Conservation (phyloP, 164 flowering plant genomes). For the Liquidambar formosana region DNA sequence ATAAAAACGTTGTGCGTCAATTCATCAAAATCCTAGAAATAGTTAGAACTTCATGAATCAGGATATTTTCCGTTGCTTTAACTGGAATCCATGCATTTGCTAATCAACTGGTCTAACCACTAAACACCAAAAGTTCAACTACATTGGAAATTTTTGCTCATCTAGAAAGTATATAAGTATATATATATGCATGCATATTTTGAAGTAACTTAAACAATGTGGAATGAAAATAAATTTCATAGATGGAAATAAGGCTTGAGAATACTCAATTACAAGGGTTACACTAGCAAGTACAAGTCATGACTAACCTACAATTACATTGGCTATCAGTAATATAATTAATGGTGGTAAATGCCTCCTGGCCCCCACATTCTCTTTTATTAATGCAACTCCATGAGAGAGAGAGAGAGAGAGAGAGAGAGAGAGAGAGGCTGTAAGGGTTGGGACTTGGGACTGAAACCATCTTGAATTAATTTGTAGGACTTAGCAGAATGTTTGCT, state of each 20-base stretch:
- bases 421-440: conserved; percentile 1
- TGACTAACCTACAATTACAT: conserved; percentile 9
- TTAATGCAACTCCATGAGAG: background rate
- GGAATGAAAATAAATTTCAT: background rate
- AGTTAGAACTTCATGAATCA: no score
- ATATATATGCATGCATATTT: no score
- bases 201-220: background rate
- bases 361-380: conserved; percentile 1
- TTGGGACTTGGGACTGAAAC: background rate
- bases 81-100: no score
- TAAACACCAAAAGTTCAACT: no score
- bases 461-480: background rate
- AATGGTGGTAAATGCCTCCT: conserved; percentile 3
- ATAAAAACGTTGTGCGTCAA: no score
- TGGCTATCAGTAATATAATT: background rate
- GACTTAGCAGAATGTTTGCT: conserved; percentile 73
- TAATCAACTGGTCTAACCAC: no score
- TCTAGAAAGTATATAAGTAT: no score
- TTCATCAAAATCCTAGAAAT: no score
- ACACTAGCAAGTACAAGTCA: conserved; percentile 9
- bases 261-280: conserved; percentile 15
- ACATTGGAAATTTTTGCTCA: no score
- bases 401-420: conserved; percentile 6
- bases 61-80: no score
- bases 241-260: background rate